phyloP scores from a whole-genome alignment of 331 rosid genomes.

The Rhamnella rubrinervis region DNA sequence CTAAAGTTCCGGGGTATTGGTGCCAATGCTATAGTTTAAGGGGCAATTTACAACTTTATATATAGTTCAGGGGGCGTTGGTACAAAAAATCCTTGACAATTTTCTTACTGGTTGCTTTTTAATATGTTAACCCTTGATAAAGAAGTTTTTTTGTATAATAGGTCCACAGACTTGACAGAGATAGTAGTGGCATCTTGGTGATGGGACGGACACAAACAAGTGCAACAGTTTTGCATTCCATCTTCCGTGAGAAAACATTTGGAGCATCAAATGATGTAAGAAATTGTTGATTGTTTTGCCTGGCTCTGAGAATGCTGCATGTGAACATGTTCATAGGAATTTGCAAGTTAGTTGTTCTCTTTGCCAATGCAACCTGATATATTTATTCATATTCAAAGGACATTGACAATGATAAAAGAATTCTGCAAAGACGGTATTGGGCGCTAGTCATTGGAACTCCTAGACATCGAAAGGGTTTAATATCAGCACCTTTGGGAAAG shows the following conservation, averaged over 20 bases:
- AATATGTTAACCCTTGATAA: neutral
- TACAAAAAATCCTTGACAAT: neutral
- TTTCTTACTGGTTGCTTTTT: neutral
- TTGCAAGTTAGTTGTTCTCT: neutral
- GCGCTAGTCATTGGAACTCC: slow-evolving; percentile 95
- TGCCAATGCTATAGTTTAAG: no score
- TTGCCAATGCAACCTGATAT: slow-evolving; percentile 3
- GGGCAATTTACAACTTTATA: no score
- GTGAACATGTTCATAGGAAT: neutral
- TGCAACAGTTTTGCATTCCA: slow-evolving; percentile 72
- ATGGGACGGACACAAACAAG: slow-evolving; percentile 88
- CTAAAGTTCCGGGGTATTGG: no score
- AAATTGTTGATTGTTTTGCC: neutral
- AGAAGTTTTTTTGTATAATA: slow-evolving; percentile 23
- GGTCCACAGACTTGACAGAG: slow-evolving; percentile 93
- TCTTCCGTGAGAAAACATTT: slow-evolving; percentile 79
- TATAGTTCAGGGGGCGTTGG: no score
- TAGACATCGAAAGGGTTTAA: slow-evolving; percentile 56
- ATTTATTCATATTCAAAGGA: slow-evolving; percentile 24
- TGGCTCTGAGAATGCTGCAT: slow-evolving; percentile 4
- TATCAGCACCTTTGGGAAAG: slow-evolving; percentile 82
- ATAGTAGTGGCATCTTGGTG: slow-evolving; percentile 80
- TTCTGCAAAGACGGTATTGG: slow-evolving; percentile 69
- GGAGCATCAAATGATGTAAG: slow-evolving; percentile 66
- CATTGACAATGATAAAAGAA: slow-evolving; percentile 37